Evolutionary conservation across 345 rosid genomes (phyloP).

Genomic region (Salix brachista): DNA sequence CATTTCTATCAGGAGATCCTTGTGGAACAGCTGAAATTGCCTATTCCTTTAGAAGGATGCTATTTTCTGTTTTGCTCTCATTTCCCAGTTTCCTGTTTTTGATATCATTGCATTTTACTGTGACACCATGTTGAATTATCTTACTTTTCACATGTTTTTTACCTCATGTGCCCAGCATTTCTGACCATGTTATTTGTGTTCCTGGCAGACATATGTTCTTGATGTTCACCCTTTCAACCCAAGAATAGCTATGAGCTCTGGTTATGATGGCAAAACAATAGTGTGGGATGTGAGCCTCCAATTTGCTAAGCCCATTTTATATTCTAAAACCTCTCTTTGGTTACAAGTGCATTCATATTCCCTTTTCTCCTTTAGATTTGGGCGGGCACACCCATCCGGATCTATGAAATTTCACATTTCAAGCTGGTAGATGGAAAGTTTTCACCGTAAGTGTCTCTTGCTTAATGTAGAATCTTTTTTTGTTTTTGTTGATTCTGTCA

Average conservation of each 20-base stretch:
- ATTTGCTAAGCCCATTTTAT: constrained; percentile 15
- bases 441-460: constrained; percentile 72
- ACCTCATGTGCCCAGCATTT: background rate
- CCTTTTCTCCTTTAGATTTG: constrained; percentile 62
- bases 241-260: constrained; percentile 99
- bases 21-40: background rate
- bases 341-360: constrained; percentile 15
- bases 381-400: constrained; percentile 91
- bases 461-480: background rate
- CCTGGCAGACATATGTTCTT: constrained; percentile 89
- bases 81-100: background rate
- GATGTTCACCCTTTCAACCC: constrained; percentile 99
- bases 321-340: constrained; percentile 13
- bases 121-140: constrained; percentile 6
- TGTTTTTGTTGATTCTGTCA: background rate
- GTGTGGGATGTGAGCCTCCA: constrained; percentile 96
- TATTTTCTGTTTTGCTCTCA: background rate
- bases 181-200: constrained; percentile 19
- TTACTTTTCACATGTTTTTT: background rate
- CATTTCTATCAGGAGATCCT: background rate
- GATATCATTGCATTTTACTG: background rate
- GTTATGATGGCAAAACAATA: constrained; percentile 94
- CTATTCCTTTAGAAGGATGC: background rate
- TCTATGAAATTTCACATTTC: constrained; percentile 84
- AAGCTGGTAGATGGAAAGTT: constrained; percentile 99